Conservation (phyloP, 257 asterid species). For the Solanum paucissectum region DNA sequence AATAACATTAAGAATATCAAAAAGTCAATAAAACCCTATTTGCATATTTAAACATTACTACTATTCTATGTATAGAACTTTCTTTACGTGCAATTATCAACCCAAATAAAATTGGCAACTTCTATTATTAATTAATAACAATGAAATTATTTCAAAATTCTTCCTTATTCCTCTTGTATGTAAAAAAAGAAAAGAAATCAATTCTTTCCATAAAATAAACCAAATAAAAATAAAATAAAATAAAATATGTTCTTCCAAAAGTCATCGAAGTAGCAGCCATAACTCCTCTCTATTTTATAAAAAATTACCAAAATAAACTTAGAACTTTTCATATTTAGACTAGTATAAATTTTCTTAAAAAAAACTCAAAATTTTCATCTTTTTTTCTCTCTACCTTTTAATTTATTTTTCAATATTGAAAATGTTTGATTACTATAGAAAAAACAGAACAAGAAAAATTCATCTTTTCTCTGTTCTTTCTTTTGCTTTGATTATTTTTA, state of each 20-base stretch:
- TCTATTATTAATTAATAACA: neutral
- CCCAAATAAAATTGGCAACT: neutral
- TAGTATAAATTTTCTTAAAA: neutral
- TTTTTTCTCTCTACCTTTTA: neutral
- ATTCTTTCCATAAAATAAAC: too few relatives aligned
- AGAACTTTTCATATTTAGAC: neutral
- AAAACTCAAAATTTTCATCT: neutral
- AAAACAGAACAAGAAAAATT: neutral
- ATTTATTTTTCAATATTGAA: neutral
- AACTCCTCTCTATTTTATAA: neutral
- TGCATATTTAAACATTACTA: neutral
- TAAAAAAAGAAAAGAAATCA: neutral
- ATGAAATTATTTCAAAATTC: neutral
- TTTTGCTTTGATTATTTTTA: slow-evolving; percentile 15
- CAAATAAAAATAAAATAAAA: too few relatives aligned
- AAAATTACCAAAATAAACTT: neutral
- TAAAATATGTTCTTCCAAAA: neutral
- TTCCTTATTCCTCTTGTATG: neutral
- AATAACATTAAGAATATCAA: neutral
- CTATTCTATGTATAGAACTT: neutral
- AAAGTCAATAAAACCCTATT: neutral
- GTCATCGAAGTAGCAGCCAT: neutral
- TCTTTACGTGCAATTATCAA: neutral
- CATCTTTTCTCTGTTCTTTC: slow-evolving; percentile 26
- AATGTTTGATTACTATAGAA: slow-evolving; percentile 27